Conservation (phyloP, 306 rosid species). For the Spatholobus suberectus region DNA sequence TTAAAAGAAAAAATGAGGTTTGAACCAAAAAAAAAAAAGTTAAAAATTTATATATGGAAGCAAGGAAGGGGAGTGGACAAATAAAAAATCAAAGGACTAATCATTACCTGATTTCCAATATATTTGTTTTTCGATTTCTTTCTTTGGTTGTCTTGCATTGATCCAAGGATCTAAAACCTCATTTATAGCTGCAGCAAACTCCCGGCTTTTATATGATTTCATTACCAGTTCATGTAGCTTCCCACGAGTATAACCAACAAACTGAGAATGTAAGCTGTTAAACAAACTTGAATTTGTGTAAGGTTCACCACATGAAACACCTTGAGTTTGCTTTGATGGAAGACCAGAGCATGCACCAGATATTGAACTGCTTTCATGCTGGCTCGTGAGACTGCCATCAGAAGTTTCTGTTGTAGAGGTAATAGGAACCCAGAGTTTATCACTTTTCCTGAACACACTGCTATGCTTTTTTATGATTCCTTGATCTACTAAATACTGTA, state of each 20-base stretch:
- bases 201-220: constrained; percentile 94
- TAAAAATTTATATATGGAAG: neutral
- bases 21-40: neutral
- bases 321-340: constrained; percentile 48
- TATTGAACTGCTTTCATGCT: constrained; percentile 49
- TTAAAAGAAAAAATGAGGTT: neutral
- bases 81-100: constrained; percentile 5
- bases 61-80: neutral
- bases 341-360: constrained; percentile 51
- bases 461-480: constrained; percentile 71
- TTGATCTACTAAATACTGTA: constrained; percentile 80
- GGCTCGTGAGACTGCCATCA: constrained; percentile 48
- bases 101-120: constrained; percentile 87
- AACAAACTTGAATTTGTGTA: constrained; percentile 47
- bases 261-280: constrained; percentile 77
- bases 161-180: constrained; percentile 99
- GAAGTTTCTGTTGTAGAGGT: constrained; percentile 70
- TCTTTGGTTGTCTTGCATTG: constrained; percentile 92
- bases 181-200: constrained; percentile 94
- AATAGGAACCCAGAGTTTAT: constrained; percentile 93
- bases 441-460: constrained; percentile 85
- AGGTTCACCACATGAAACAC: constrained; percentile 39
- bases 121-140: constrained; percentile 80
- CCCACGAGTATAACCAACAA: constrained; percentile 87
- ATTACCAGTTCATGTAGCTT: constrained; percentile 93